phyloP scores from a whole-genome alignment of 1,284 basidiomycete genomes.

The Cryptococcus amylolentus region DNA sequence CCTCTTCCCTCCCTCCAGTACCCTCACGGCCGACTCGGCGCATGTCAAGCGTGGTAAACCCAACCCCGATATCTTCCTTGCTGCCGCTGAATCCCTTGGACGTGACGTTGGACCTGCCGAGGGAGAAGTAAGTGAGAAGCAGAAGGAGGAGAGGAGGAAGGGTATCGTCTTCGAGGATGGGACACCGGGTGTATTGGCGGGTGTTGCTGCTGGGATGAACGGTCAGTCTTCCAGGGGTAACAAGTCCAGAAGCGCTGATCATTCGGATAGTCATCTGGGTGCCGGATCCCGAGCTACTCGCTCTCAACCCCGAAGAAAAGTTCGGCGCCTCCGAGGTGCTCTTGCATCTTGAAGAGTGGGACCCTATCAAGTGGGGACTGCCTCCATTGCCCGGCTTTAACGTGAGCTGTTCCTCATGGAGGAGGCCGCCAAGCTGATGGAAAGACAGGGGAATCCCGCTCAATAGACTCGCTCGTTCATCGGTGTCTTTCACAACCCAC shows the following conservation, averaged over 20 bases:
- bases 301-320: constrained; percentile 37
- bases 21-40: constrained; percentile 34
- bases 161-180: constrained; percentile 51
- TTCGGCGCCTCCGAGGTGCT: constrained; percentile 43
- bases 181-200: constrained; percentile 42
- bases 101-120: constrained; percentile 31
- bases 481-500: no score
- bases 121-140: constrained; percentile 23
- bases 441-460: no score
- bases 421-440: no score
- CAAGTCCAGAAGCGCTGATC: neutral
- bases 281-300: constrained; percentile 42
- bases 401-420: neutral
- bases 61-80: constrained; percentile 49
- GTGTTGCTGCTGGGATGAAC: constrained; percentile 50
- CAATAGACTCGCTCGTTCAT: no score
- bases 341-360: constrained; percentile 39
- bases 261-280: constrained; percentile 47
- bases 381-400: constrained; percentile 17
- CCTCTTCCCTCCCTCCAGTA: constrained; percentile 39
- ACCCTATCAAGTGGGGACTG: constrained; percentile 45
- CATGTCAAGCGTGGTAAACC: constrained; percentile 18
- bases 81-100: constrained; percentile 30
- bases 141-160: constrained; percentile 34
- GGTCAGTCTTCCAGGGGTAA: constrained; percentile 23